These are phyloP conservation scores for Plantago rigida DNA, from an alignment of 305 asterid species.

Conservation along the genomic window DNA sequence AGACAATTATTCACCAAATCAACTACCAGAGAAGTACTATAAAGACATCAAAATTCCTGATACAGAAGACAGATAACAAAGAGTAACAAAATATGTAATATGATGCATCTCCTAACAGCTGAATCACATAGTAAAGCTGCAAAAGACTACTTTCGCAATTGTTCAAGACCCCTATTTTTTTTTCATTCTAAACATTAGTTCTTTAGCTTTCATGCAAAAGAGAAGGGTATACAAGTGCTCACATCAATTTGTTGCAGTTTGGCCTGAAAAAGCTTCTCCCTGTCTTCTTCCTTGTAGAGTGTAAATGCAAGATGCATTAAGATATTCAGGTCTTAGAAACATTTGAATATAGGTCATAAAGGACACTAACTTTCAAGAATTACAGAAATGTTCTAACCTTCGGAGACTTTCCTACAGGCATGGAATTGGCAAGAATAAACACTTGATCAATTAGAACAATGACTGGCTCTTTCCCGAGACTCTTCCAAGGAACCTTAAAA, in stretches of 20 bases:
- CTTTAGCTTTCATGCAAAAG: not conserved
- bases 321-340: constrained; percentile 9
- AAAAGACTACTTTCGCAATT: too few relatives aligned
- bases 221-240: constrained; percentile 26
- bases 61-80: too few relatives aligned
- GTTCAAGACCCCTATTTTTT: too few relatives aligned
- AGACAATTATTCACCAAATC: too few relatives aligned
- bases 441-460: constrained; percentile 90
- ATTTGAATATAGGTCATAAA: constrained; percentile 15
- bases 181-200: not conserved
- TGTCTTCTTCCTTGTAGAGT: constrained; percentile 67
- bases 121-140: too few relatives aligned
- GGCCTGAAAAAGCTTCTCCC: constrained; percentile 79
- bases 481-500: constrained; percentile 91
- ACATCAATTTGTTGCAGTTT: constrained; percentile 96
- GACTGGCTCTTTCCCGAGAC: constrained; percentile 99
- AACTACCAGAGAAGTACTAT: too few relatives aligned
- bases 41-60: too few relatives aligned
- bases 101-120: too few relatives aligned
- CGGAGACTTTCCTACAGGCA: constrained; percentile 57
- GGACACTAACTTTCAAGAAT: constrained; percentile 11
- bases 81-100: too few relatives aligned
- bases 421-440: constrained; percentile 87
- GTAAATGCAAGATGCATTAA: constrained; percentile 25
- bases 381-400: constrained; percentile 46